Evolutionary conservation across 75 land plant genomes (phyloP).

Genomic region (Pinus taeda): DNA sequence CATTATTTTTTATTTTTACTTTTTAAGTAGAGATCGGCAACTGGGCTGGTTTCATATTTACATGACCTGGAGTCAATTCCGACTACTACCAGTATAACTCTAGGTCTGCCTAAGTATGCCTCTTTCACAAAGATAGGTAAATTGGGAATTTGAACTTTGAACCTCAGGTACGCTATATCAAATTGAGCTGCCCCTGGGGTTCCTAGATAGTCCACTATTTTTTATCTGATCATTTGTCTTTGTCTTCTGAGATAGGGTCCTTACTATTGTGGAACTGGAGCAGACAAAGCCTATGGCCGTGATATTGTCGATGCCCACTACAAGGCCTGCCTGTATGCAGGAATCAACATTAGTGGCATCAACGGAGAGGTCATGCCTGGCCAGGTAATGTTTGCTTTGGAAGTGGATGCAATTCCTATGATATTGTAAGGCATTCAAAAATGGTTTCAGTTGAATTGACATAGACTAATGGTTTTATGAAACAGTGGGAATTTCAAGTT

Average conservation of each 20-base stretch:
- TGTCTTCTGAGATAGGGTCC: constrained; percentile 54
- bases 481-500: constrained; percentile 88
- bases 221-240: background rate
- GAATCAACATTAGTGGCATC: constrained; percentile 92
- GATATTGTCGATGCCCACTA: constrained; percentile 96
- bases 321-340: constrained; percentile 97
- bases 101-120: too few species aligned
- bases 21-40: too few species aligned
- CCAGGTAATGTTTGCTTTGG: constrained; percentile 45
- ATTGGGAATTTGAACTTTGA: too few species aligned
- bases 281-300: constrained; percentile 96
- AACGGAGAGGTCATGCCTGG: constrained; percentile 99
- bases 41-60: too few species aligned
- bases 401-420: background rate
- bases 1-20: background rate
- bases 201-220: background rate
- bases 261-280: constrained; percentile 95
- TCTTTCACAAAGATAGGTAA: too few species aligned
- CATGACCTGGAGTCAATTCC: too few species aligned
- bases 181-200: too few species aligned
- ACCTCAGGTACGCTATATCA: too few species aligned
- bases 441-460: background rate
- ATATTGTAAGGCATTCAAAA: background rate
- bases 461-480: background rate
- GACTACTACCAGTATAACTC: too few species aligned